phyloP scores from a whole-genome alignment of 2,329 filamentous ascomycete genomes.

The Verticillium alfalfae region DNA sequence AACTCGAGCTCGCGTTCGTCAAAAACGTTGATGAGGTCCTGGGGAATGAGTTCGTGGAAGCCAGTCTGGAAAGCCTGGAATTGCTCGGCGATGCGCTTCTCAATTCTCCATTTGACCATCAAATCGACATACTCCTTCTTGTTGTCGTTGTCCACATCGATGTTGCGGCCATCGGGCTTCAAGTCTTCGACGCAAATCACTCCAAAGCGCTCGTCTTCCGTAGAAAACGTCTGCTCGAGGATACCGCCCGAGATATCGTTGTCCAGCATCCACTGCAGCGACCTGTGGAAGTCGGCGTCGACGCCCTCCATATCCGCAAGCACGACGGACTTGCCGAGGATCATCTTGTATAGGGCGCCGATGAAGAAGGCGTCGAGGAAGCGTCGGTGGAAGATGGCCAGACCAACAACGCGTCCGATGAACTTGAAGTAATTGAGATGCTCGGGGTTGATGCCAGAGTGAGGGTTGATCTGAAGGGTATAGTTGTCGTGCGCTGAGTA shows the following conservation, averaged over 20 bases:
- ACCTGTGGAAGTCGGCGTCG: slow-evolving; percentile 95
- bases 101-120: slow-evolving; percentile 98
- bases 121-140: slow-evolving; percentile 98
- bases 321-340: slow-evolving; percentile 85
- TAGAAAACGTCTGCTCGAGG: slow-evolving; percentile 91
- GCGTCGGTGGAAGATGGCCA: slow-evolving; percentile 95
- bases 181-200: slow-evolving; percentile 92
- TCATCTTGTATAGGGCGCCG: slow-evolving; percentile 99
- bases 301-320: slow-evolving; percentile 98
- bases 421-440: slow-evolving; percentile 99
- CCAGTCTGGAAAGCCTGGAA: slow-evolving; percentile 97
- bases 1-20: slow-evolving; percentile 96
- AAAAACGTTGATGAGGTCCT: slow-evolving; percentile 96
- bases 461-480: slow-evolving; percentile 98
- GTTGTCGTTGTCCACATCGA: slow-evolving; percentile 97
- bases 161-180: slow-evolving; percentile 82
- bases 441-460: slow-evolving; percentile 98
- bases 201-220: slow-evolving; percentile 95
- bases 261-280: slow-evolving; percentile 94
- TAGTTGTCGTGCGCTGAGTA: slow-evolving; percentile 99
- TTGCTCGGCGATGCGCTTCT: slow-evolving; percentile 96
- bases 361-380: slow-evolving; percentile 99
- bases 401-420: slow-evolving; percentile 91
- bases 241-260: slow-evolving; percentile 92
- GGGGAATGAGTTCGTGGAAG: slow-evolving; percentile 95